Conservation (phyloP, 805 yeast genomes). For the Yamadazyma kitorensis region DNA sequence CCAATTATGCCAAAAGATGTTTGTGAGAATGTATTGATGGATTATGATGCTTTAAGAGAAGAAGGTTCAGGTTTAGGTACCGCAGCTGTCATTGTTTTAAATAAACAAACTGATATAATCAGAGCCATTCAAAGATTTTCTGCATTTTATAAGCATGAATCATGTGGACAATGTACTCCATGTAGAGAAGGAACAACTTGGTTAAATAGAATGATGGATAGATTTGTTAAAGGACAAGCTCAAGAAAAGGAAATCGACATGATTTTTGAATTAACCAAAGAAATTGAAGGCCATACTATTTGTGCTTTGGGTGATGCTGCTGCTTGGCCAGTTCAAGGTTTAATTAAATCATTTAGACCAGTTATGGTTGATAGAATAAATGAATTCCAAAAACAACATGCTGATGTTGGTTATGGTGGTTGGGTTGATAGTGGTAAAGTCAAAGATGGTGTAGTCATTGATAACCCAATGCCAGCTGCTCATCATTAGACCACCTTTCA, state of each 20-base stretch:
- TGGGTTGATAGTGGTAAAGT: slow-evolving; percentile 66
- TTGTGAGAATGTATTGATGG: slow-evolving; percentile 76
- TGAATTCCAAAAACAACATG: slow-evolving; percentile 52
- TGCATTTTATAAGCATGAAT: slow-evolving; percentile 85
- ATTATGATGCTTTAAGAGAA: slow-evolving; percentile 80
- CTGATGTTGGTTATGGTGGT: slow-evolving; percentile 64
- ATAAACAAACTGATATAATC: slow-evolving; percentile 79
- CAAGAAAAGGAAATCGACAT: slow-evolving; percentile 76
- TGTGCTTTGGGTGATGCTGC: slow-evolving; percentile 94
- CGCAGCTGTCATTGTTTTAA: slow-evolving; percentile 90
- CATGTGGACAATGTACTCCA: slow-evolving; percentile 94
- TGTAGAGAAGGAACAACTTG: slow-evolving; percentile 94
- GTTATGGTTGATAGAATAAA: slow-evolving; percentile 73
- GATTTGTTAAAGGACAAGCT: slow-evolving; percentile 78
- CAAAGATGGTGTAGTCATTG: slow-evolving; percentile 61
- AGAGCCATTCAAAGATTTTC: slow-evolving; percentile 84
- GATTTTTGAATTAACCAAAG: slow-evolving; percentile 81
- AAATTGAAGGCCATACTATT: slow-evolving; percentile 87
- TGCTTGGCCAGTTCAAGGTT: slow-evolving; percentile 91
- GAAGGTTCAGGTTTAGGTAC: slow-evolving; percentile 89
- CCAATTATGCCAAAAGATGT: slow-evolving; percentile 70
- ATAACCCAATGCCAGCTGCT: slow-evolving; percentile 51
- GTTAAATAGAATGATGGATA: slow-evolving; percentile 79
- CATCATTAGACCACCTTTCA: slow-evolving; percentile 28
- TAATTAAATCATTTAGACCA: slow-evolving; percentile 81